phyloP scores from a whole-genome alignment of 345 rosid species.

The Kandelia obovata region DNA sequence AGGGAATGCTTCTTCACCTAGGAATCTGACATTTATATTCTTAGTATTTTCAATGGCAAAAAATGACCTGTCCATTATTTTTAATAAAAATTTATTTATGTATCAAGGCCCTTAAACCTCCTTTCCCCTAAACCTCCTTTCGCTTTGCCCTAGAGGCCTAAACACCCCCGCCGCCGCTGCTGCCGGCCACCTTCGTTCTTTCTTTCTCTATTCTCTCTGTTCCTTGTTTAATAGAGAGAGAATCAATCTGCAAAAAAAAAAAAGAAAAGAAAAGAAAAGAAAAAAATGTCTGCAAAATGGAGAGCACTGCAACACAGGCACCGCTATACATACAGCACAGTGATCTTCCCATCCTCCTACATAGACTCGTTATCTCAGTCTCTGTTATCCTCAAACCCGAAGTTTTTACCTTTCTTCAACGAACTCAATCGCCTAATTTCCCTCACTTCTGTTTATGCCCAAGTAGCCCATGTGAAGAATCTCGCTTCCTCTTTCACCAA shows the following conservation, averaged over 20 bases:
- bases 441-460: conserved; percentile 70
- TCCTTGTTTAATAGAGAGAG: not conserved
- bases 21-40: too few species aligned
- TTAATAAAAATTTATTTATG: too few species aligned
- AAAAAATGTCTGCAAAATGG: conserved; percentile 87
- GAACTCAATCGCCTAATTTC: conserved; percentile 52
- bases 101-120: too few species aligned
- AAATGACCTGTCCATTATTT: too few species aligned
- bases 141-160: too few species aligned
- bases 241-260: not conserved
- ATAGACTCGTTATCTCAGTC: conserved; percentile 42
- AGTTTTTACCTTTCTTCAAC: conserved; percentile 37
- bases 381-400: conserved; percentile 23
- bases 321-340: conserved; percentile 88
- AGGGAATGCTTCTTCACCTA: too few species aligned
- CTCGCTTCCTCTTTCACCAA: conserved; percentile 57
- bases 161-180: not conserved
- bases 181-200: not conserved
- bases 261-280: too few species aligned
- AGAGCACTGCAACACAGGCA: conserved; percentile 95
- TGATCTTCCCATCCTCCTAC: conserved; percentile 59
- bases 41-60: too few species aligned
- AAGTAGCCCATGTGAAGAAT: conserved; percentile 63
- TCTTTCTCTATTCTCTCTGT: not conserved
- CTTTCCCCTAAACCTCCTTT: too few species aligned